phyloP scores from a whole-genome alignment of 1,139 yeast species.

The Protomyces gravidus region DNA sequence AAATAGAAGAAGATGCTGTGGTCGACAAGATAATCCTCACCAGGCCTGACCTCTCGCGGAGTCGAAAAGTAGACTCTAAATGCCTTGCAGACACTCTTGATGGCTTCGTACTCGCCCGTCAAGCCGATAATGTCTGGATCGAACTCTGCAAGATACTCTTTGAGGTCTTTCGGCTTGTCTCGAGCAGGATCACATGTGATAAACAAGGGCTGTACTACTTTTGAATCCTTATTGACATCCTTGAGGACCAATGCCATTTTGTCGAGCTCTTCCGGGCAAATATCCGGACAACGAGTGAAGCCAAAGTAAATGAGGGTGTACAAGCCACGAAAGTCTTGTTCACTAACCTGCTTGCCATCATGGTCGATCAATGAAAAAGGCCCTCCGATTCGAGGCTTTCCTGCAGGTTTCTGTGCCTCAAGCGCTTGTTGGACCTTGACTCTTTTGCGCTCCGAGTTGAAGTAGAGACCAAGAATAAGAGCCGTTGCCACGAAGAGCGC shows the following conservation, averaged over 20 bases:
- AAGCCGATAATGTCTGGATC: constrained; percentile 83
- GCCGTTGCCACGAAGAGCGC: constrained; percentile 62
- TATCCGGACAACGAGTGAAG: constrained; percentile 95
- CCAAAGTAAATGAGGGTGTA: constrained; percentile 86
- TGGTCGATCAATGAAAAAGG: constrained; percentile 69
- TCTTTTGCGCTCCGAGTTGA: constrained; percentile 66
- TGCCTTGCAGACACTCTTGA: constrained; percentile 76
- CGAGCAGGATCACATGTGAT: constrained; percentile 96
- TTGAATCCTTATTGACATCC: constrained; percentile 22
- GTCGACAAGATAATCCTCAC: constrained; percentile 93
- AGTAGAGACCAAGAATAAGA: constrained; percentile 63
- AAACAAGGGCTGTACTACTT: constrained; percentile 55
- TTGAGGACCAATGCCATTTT: constrained; percentile 54
- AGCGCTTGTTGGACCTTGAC: constrained; percentile 44
- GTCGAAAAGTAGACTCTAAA: constrained; percentile 94
- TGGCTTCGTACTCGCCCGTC: constrained; percentile 82
- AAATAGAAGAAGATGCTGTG: constrained; percentile 93
- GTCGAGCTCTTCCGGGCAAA: constrained; percentile 95
- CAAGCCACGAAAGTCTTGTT: constrained; percentile 67
- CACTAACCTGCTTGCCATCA: constrained; percentile 67
- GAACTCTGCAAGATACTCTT: constrained; percentile 52
- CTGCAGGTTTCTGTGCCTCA: constrained; percentile 45
- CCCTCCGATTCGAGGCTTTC: constrained; percentile 92
- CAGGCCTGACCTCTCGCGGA: constrained; percentile 80
- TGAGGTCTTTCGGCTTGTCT: constrained; percentile 69